phyloP scores from a whole-genome alignment of 345 rosid species.

The Eucalyptus decipiens region DNA sequence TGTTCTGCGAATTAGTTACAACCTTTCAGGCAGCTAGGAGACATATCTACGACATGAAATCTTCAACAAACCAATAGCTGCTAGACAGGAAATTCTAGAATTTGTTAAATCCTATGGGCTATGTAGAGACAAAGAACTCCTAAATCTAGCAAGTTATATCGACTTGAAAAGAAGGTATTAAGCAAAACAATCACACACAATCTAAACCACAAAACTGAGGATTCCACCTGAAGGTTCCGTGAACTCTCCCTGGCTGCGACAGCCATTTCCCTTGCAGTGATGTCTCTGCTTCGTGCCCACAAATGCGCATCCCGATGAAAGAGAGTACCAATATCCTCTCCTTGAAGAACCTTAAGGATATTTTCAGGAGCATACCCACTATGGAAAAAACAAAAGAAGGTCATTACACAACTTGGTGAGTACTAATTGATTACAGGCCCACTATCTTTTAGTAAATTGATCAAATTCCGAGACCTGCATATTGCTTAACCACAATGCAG shows the following conservation, averaged over 20 bases:
- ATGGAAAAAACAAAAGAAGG: conserved; percentile 5
- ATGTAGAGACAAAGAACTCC: neutral
- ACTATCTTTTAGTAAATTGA: neutral
- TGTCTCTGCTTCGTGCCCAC: conserved; percentile 49
- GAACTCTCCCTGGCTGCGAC: conserved; percentile 92
- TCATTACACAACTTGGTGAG: neutral
- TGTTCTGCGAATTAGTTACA: neutral
- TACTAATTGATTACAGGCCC: neutral
- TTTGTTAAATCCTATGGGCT: neutral
- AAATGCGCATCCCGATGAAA: conserved; percentile 86
- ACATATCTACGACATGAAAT: neutral
- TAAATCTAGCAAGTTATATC: neutral
- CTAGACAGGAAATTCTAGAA: neutral
- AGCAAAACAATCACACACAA: neutral
- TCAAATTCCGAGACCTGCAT: neutral
- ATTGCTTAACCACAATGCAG: neutral
- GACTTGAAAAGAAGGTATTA: neutral
- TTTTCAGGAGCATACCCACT: conserved; percentile 78
- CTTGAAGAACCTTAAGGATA: conserved; percentile 77
- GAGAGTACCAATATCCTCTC: conserved; percentile 80
- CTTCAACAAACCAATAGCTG: neutral
- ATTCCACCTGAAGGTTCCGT: conserved; percentile 73
- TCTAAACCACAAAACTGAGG: neutral
- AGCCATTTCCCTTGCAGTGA: conserved; percentile 75
- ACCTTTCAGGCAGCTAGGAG: neutral